Conservation (phyloP, 208 protist genomes). For the Vickermania spadyakhi region DNA sequence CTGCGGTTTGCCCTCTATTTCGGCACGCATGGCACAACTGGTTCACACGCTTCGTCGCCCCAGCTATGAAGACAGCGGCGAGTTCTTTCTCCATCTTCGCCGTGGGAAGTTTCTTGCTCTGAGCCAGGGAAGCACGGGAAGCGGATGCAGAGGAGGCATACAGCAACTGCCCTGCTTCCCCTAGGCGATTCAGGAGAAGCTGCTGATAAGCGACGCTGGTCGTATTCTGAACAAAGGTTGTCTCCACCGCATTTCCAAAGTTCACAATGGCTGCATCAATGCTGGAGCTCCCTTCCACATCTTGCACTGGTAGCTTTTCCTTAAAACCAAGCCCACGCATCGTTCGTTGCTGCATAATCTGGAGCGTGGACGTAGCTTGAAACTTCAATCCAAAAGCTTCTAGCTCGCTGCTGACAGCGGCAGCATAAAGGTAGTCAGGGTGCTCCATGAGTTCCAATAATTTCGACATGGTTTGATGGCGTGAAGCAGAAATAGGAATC, state of each 20-base stretch:
- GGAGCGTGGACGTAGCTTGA: slow-evolving; percentile 73
- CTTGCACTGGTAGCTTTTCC: slow-evolving; percentile 59
- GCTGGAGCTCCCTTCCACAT: slow-evolving; percentile 40
- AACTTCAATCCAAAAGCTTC: slow-evolving; percentile 81
- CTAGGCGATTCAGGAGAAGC: slow-evolving; percentile 72
- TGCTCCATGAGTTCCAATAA: slow-evolving; percentile 63
- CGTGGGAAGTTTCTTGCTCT: slow-evolving; percentile 53
- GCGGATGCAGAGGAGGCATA: slow-evolving; percentile 75
- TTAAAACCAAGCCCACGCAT: slow-evolving; percentile 45
- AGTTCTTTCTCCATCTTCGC: slow-evolving; percentile 62
- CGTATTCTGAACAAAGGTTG: slow-evolving; percentile 66
- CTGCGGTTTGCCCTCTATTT: slow-evolving; percentile 73
- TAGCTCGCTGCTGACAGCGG: slow-evolving; percentile 70
- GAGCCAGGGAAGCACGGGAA: slow-evolving; percentile 65
- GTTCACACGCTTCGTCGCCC: slow-evolving; percentile 36
- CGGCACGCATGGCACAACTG: slow-evolving; percentile 42
- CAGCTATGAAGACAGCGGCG: slow-evolving; percentile 50
- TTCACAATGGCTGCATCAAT: slow-evolving; percentile 71
- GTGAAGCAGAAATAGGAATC: slow-evolving; percentile 28
- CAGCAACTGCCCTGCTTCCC: slow-evolving; percentile 62
- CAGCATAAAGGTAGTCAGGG: slow-evolving; percentile 60
- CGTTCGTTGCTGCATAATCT: slow-evolving; percentile 66
- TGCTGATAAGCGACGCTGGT: slow-evolving; percentile 61
- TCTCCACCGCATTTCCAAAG: slow-evolving; percentile 75
- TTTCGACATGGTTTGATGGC: slow-evolving; percentile 37